phyloP scores from a whole-genome alignment of 257 asterid genomes.

The Solanum pinnatisectum region DNA sequence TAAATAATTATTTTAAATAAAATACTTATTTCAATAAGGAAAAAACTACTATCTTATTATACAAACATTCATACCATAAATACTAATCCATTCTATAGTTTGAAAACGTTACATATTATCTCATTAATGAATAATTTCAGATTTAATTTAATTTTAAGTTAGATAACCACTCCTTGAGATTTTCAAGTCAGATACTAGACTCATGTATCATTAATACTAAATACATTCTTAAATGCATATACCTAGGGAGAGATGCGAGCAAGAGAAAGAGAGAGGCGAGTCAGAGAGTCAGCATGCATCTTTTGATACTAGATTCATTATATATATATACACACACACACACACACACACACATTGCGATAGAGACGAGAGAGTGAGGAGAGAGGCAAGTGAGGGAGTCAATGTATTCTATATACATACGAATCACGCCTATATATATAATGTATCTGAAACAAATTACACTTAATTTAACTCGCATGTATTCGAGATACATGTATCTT shows the following conservation, averaged over 20 bases:
- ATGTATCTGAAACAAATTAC: neutral
- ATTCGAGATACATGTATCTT: neutral
- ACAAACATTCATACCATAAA: neutral
- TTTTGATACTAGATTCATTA: neutral
- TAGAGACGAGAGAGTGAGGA: neutral
- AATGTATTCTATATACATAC: neutral
- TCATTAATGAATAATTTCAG: neutral
- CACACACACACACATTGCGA: neutral
- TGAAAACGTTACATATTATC: neutral
- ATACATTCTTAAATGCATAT: too few species aligned
- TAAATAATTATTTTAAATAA: too few species aligned
- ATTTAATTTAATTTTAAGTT: neutral
- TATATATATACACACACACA: too few species aligned
- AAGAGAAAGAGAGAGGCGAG: too few species aligned
- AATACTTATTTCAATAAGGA: too few species aligned
- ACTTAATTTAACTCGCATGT: neutral
- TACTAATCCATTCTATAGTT: too few species aligned
- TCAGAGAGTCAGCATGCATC: neutral
- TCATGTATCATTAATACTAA: neutral
- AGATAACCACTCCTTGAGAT: neutral
- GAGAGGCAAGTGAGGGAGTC: neutral
- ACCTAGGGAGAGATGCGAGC: neutral
- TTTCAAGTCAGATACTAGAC: neutral
- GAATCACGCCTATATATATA: neutral
- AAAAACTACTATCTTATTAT: neutral